A percentile compares a stretch with the other conserved stretches of the same genome.
phyloP scores from a whole-genome alignment of 495 filamentous ascomycete species.

The Annulohypoxylon stygium region DNA sequence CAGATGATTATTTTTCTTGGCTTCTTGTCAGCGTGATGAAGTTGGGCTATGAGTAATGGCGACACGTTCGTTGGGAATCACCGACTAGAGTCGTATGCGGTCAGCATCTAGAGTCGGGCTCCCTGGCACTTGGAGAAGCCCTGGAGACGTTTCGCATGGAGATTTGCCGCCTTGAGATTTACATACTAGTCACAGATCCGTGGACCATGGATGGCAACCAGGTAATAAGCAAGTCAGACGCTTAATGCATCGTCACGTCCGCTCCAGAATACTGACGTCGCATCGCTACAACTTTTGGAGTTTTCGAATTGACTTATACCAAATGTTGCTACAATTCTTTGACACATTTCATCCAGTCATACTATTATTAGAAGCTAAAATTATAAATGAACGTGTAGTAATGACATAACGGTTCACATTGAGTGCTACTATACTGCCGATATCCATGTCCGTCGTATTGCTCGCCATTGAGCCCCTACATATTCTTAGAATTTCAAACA shows the following conservation, averaged over 20 bases:
- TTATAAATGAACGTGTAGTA: not conserved
- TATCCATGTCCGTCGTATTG: not conserved
- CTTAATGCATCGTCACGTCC: not conserved
- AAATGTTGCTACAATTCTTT: not conserved
- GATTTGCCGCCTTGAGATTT: not conserved
- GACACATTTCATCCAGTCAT: not conserved
- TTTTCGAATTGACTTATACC: not conserved
- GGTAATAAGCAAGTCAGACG: not conserved
- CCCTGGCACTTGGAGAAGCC: not conserved
- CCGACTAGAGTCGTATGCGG: conserved; percentile 20
- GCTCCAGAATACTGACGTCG: not conserved
- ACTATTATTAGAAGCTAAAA: conserved; percentile 5
- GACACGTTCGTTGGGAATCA: conserved; percentile 23
- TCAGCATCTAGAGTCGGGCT: conserved; percentile 1
- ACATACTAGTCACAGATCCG: not conserved
- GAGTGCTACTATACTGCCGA: not conserved
- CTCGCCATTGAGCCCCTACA: not conserved
- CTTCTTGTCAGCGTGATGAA: conserved; percentile 5
- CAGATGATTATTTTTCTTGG: conserved; percentile 7
- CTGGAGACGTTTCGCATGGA: not conserved
- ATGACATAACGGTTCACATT: not conserved
- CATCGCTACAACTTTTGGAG: not conserved
- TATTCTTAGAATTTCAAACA: not conserved
- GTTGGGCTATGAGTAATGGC: conserved; percentile 26
- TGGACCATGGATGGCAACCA: not conserved